Conservation (phyloP, 2,329 filamentous ascomycete species). For the Monilinia vaccinii-corymbosi region DNA sequence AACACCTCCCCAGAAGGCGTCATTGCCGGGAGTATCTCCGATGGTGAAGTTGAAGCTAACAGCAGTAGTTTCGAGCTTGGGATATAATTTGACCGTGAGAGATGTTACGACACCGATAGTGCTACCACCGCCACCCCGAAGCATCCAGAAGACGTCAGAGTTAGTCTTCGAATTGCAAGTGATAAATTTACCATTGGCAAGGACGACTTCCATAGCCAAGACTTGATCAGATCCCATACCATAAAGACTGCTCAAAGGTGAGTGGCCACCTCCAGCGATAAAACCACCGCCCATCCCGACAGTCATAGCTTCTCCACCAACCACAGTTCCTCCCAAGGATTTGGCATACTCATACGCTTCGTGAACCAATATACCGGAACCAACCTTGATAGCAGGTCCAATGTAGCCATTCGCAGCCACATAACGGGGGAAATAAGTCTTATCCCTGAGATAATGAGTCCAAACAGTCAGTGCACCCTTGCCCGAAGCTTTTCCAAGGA, state of each 20-base stretch:
- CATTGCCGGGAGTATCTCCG: constrained; percentile 36
- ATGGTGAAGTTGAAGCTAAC: constrained; percentile 39
- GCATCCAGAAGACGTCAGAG: constrained; percentile 22
- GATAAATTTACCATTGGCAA: constrained; percentile 18
- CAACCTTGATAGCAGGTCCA: constrained; percentile 32
- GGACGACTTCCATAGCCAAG: constrained; percentile 19
- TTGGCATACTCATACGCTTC: constrained; percentile 35
- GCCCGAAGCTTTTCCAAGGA: constrained; percentile 38
- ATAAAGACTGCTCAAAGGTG: constrained; percentile 40
- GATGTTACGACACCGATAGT: constrained; percentile 55
- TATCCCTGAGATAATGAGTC: constrained; percentile 39
- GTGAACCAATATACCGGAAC: constrained; percentile 37
- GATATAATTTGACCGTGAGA: constrained; percentile 44
- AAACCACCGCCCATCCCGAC: constrained; percentile 37
- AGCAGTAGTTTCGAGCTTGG: constrained; percentile 30
- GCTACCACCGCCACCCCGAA: constrained; percentile 21
- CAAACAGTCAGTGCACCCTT: constrained; percentile 39
- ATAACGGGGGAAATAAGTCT: constrained; percentile 29
- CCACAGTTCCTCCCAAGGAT: constrained; percentile 36
- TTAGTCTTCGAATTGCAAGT: constrained; percentile 17
- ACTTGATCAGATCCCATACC: constrained; percentile 52
- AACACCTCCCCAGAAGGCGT: constrained; percentile 42
- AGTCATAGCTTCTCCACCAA: constrained; percentile 39
- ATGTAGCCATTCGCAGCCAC: constrained; percentile 27
- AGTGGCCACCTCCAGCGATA: constrained; percentile 52